These are phyloP conservation scores for Hypoxylon trugodes DNA, from an alignment of 495 filamentous ascomycete genomes.

Conservation along the genomic window DNA sequence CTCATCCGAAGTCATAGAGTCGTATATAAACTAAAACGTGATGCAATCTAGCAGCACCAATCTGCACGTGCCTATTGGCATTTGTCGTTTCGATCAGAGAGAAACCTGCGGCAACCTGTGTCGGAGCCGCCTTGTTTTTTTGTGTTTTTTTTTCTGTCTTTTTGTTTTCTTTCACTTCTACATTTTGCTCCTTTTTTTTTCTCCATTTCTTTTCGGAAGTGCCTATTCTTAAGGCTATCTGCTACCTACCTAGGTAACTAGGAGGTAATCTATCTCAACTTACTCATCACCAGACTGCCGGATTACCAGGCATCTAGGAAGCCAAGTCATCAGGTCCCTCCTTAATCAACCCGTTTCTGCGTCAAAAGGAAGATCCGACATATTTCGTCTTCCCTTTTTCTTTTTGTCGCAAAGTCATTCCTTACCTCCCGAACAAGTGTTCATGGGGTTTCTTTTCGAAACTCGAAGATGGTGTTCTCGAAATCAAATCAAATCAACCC, in stretches of 20 bases:
- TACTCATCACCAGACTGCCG: too few species aligned
- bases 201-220: conserved; percentile 1
- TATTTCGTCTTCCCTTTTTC: neutral
- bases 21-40: conserved; percentile 15
- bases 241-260: neutral
- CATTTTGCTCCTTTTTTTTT: neutral
- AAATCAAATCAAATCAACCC: too few species aligned
- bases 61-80: conserved; percentile 2
- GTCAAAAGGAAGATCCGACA: neutral
- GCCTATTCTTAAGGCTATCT: neutral
- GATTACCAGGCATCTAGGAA: too few species aligned
- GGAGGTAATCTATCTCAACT: too few species aligned
- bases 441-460: conserved; percentile 1
- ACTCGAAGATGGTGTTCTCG: conserved; percentile 2
- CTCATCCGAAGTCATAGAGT: conserved; percentile 24
- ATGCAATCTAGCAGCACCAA: conserved; percentile 19
- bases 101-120: conserved; percentile 10
- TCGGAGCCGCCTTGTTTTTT: conserved; percentile 5
- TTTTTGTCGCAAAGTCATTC: conserved; percentile 4
- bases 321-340: conserved; percentile 1
- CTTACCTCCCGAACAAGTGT: conserved; percentile 13
- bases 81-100: conserved; percentile 12
- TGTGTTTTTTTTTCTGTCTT: conserved; percentile 6
- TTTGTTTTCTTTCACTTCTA: neutral
- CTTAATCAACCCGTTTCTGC: conserved; percentile 11